Conservation (phyloP, 257 asterid genomes). For the Ocimum tenuiflorum region DNA sequence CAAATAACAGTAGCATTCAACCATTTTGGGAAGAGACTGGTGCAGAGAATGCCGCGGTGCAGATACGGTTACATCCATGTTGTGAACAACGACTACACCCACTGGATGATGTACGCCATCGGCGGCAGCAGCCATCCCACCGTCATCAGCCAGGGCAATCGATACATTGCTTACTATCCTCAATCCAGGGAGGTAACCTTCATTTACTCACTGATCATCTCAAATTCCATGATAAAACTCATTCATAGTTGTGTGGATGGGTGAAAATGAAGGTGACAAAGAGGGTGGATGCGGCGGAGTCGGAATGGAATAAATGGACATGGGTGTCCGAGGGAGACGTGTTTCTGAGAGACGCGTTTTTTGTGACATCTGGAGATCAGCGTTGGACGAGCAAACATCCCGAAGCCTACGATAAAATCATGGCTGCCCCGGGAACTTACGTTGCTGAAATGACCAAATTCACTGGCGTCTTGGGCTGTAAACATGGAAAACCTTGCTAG, state of each 20-base stretch:
- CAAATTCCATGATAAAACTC: no score
- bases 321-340: slow-evolving; percentile 52
- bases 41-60: slow-evolving; percentile 53
- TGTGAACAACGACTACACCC: slow-evolving; percentile 42
- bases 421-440: slow-evolving; percentile 14
- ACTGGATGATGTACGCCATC: slow-evolving; percentile 41
- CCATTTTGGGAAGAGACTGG: slow-evolving; percentile 45
- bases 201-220: no score
- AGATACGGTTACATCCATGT: slow-evolving; percentile 32
- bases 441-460: slow-evolving; percentile 31
- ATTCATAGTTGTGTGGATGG: background rate
- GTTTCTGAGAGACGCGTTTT: slow-evolving; percentile 46
- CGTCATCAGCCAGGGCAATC: slow-evolving; percentile 39
- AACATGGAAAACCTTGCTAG: slow-evolving; percentile 11
- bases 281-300: slow-evolving; percentile 25
- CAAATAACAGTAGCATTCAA: slow-evolving; percentile 53
- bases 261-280: slow-evolving; percentile 31
- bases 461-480: slow-evolving; percentile 37
- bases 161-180: slow-evolving; percentile 27
- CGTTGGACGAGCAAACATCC: slow-evolving; percentile 27
- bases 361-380: slow-evolving; percentile 39
- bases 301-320: slow-evolving; percentile 50
- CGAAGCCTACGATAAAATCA: slow-evolving; percentile 17
- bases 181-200: slow-evolving; percentile 23
- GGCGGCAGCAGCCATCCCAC: slow-evolving; percentile 39